Conservation (phyloP, 768 basidiomycete species). For the Pleurotus giganteus region DNA sequence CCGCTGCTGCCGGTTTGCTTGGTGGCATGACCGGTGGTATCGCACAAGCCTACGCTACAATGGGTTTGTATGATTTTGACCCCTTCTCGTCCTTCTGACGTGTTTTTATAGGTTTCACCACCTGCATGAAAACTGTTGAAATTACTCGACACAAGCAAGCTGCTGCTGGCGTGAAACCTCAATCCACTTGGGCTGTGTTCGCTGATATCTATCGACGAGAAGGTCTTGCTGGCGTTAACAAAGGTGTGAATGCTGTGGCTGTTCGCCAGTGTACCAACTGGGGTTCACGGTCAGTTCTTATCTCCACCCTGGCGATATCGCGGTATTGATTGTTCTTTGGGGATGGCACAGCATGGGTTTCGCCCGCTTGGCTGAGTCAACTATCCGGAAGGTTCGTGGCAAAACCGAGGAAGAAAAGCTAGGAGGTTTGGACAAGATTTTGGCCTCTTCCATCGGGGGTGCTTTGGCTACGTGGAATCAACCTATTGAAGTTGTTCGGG, state of each 20-base stretch:
- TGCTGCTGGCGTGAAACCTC: constrained; percentile 78
- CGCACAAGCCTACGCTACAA: constrained; percentile 98
- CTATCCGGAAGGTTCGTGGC: constrained; percentile 76
- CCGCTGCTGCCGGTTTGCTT: constrained; percentile 82
- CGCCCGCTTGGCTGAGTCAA: constrained; percentile 84
- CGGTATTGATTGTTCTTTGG: background rate
- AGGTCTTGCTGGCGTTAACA: constrained; percentile 95
- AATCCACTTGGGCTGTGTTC: constrained; percentile 93
- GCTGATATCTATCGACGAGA: constrained; percentile 92
- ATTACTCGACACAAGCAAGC: constrained; percentile 96
- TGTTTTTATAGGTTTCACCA: constrained; percentile 78
- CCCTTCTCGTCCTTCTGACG: constrained; percentile 13
- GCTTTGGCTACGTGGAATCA: constrained; percentile 99
- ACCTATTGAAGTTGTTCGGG: constrained; percentile 95
- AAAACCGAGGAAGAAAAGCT: constrained; percentile 75
- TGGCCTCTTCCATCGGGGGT: constrained; percentile 86
- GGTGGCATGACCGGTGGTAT: constrained; percentile 98
- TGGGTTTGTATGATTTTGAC: constrained; percentile 66
- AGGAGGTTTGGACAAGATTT: constrained; percentile 80
- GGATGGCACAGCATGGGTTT: constrained; percentile 81
- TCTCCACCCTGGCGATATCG: background rate
- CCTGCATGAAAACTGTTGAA: constrained; percentile 99
- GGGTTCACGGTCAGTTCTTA: constrained; percentile 71
- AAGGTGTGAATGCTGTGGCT: constrained; percentile 96
- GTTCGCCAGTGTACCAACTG: constrained; percentile 92